These are phyloP conservation scores for Sextonia rubra DNA, from an alignment of 164 flowering plant genomes.

Conservation along the genomic window DNA sequence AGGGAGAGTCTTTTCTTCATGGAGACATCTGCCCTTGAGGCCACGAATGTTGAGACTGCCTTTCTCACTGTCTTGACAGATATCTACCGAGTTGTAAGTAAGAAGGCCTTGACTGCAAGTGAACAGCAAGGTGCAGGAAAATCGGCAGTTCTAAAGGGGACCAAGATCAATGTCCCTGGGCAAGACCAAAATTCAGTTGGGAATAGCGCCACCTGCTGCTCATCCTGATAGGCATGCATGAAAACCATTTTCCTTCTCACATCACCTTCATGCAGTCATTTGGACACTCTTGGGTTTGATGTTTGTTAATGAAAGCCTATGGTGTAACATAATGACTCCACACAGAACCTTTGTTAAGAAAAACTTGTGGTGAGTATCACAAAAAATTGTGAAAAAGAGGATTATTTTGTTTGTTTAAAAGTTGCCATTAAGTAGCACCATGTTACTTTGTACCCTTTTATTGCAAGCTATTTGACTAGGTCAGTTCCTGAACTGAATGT, in stretches of 20 bases:
- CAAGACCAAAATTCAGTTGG: slow-evolving; percentile 24
- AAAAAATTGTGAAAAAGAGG: neutral
- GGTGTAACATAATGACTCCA: neutral
- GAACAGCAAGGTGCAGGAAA: slow-evolving; percentile 30
- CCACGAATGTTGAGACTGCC: slow-evolving; percentile 66
- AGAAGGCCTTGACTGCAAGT: slow-evolving; percentile 45
- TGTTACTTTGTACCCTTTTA: neutral
- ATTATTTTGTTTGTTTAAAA: no score
- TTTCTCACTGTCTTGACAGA: slow-evolving; percentile 50
- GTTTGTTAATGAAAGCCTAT: neutral
- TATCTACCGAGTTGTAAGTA: slow-evolving; percentile 52
- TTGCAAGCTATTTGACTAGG: neutral
- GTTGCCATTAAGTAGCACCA: neutral
- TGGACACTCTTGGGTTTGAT: neutral
- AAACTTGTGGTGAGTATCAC: neutral
- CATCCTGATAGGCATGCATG: slow-evolving; percentile 14
- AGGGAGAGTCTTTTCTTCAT: slow-evolving; percentile 65
- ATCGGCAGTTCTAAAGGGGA: slow-evolving; percentile 48
- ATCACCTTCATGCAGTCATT: neutral
- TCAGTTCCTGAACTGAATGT: neutral
- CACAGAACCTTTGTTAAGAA: neutral
- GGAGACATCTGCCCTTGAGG: slow-evolving; percentile 69
- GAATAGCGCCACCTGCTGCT: slow-evolving; percentile 33
- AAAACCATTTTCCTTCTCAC: neutral
- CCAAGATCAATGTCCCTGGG: slow-evolving; percentile 48